phyloP scores from a whole-genome alignment of 2,329 filamentous ascomycete genomes.

The Verticillium albo-atrum region DNA sequence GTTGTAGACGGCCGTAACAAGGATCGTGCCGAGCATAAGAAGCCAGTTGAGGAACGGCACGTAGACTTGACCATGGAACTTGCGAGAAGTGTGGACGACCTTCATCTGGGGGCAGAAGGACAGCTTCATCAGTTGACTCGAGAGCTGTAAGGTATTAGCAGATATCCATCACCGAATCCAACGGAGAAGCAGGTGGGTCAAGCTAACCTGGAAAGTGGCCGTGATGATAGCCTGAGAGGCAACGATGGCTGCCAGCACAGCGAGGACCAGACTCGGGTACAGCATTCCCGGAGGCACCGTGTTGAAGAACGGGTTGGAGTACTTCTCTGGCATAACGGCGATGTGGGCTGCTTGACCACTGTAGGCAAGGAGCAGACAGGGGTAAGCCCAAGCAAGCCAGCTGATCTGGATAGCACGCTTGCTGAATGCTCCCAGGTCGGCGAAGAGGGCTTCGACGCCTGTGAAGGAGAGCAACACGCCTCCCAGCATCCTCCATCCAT shows the following conservation, averaged over 20 bases:
- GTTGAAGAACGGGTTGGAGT: slow-evolving; percentile 71
- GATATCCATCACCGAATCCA: not conserved
- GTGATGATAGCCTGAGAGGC: slow-evolving; percentile 78
- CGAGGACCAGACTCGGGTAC: slow-evolving; percentile 64
- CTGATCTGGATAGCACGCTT: slow-evolving; percentile 66
- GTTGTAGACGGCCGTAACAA: slow-evolving; percentile 70
- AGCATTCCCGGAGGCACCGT: slow-evolving; percentile 63
- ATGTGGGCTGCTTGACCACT: slow-evolving; percentile 74
- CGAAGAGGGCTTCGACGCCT: slow-evolving; percentile 74
- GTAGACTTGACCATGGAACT: slow-evolving; percentile 71
- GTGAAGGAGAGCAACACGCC: slow-evolving; percentile 72
- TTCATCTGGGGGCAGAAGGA: slow-evolving; percentile 74
- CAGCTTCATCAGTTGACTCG: slow-evolving; percentile 62
- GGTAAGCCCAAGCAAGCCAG: slow-evolving; percentile 66
- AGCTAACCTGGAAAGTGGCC: slow-evolving; percentile 59
- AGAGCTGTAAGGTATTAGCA: not conserved
- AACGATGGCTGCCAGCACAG: slow-evolving; percentile 67
- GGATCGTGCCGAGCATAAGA: slow-evolving; percentile 69
- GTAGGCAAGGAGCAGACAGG: slow-evolving; percentile 62
- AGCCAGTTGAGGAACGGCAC: slow-evolving; percentile 74
- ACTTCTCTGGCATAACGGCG: slow-evolving; percentile 47
- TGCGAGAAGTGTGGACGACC: slow-evolving; percentile 64
- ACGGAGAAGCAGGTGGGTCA: not conserved
- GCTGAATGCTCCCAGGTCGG: slow-evolving; percentile 72
- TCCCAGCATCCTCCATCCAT: slow-evolving; percentile 62